Base-by-base conservation (phyloP, 768 basidiomycete genomes). In the Chalciporus sphaerocephalus region DNA sequence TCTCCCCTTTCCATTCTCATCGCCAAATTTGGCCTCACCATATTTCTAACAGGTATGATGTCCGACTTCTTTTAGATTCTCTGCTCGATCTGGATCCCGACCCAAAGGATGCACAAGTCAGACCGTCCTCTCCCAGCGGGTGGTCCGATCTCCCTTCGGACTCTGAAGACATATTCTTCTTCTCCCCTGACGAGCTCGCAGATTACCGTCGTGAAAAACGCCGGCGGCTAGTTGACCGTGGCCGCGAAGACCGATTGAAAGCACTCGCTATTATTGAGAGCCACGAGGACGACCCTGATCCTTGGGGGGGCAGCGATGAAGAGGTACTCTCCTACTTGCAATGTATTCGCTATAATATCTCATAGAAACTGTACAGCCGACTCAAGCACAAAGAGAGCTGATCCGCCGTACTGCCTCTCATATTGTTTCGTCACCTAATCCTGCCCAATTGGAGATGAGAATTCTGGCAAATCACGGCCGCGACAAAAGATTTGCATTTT, bases 81-180 rank as follows among this genome's bases (percentile, higher is more conserved):
- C 59, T 80, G 0, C 72, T 69, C 18, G 5, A 44, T 12, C 18
- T 34, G 2, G 37, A 13, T 36, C 33, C 47, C 18, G 44, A 52
- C 30, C 30, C 1, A 32, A 32, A 32, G 15, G n/a, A 32, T 15
- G 22, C 16, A 36, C 17, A 23, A 12, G 18, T 24, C n/a, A 38
- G 57, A 43, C 50, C 74, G 1, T 64, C 60, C 18, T 79, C 82
- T 0, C 76, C 80, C 2, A 66, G 73, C 3, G 87, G 86, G 7
- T 93, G 90, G 90, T 85, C 84, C 0, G 85, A 91, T 61, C 74
- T 93, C 2, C 84, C 90, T 5, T 92, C 91, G 0, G 91, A 93
- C 56, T 61, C 80, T 5, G 92, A 93, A 67, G 91, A 94, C 53
- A 85, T 78, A 0, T 94, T 92, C 65, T 88, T 87, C 67, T 75